Conservation (phyloP, 192 early-diverging fungal species). For the Linnemannia elongata region DNA sequence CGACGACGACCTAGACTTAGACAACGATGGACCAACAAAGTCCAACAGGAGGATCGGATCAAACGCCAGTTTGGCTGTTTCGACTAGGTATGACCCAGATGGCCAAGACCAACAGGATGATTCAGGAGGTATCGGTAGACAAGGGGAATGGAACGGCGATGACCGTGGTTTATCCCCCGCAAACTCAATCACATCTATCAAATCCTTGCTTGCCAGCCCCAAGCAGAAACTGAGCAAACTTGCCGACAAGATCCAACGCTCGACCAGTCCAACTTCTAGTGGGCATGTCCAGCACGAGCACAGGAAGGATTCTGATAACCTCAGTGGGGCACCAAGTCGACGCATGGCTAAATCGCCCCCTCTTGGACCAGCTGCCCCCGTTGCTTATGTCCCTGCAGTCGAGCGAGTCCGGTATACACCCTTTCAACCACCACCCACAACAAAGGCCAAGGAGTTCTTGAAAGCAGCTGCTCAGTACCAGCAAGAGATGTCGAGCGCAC, state of each 20-base stretch:
- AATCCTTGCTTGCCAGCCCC: constrained; percentile 28
- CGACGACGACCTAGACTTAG: constrained; percentile 48
- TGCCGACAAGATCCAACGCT: constrained; percentile 55
- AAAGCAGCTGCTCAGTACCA: constrained; percentile 51
- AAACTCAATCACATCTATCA: constrained; percentile 52
- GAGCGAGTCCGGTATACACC: constrained; percentile 61
- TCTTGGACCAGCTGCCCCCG: constrained; percentile 56
- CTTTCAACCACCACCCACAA: constrained; percentile 54
- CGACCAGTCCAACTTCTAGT: constrained; percentile 57
- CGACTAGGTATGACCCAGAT: constrained; percentile 6
- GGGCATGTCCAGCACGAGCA: constrained; percentile 48
- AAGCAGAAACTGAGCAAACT: constrained; percentile 48
- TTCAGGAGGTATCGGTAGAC: constrained; percentile 14
- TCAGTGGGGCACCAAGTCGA: constrained; percentile 28
- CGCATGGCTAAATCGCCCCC: constrained; percentile 53
- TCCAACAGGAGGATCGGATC: constrained; percentile 32
- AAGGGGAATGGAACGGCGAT: constrained; percentile 37
- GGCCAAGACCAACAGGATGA: constrained; percentile 23
- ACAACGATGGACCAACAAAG: constrained; percentile 18
- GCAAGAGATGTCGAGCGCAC: constrained; percentile 38
- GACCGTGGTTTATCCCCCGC: constrained; percentile 41
- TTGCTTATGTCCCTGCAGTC: constrained; percentile 62
- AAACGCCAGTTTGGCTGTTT: constrained; percentile 13
- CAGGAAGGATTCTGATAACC: constrained; percentile 36
- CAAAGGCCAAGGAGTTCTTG: constrained; percentile 50